Evolutionary conservation across 495 filamentous ascomycete species (phyloP), one percentile per base, ranked within the genome.

Genomic region (Xylaria nigripes): DNA sequence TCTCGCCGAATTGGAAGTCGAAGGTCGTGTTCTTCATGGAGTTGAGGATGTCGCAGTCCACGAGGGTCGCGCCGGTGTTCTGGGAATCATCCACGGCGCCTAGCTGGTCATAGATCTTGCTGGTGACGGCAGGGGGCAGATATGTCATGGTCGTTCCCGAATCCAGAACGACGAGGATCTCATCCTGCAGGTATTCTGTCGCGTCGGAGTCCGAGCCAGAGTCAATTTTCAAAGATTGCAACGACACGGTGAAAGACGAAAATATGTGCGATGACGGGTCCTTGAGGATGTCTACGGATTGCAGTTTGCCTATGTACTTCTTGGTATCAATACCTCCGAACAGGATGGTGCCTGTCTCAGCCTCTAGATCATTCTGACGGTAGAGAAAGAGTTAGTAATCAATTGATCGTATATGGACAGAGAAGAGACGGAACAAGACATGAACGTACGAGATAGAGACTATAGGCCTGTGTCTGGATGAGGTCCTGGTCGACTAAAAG

Each of bases 301-400:
- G 58, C 2, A 98, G 80, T 13, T 73, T 59, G 32, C 90, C 93
- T 38, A 79, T 77, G 68, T 85, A 98, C 67, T 95, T 96, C 50
- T 80, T 79, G 0, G 82, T 87, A 65, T 98, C 86, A 27, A 96
- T 79, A 27, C 92, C 94, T 40, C 93, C 93, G 60, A 98, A 96
- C 27, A 98, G 75, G 51, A 98, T 85, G 27, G 80, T 80, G 16
- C 93, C 93, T 1, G 84, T 81, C 43, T 78, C 80, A 43, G 86
- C 75, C 24, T 82, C 71, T 6, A 74, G 63, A 58, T 78, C 75
- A 65, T 81, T 61, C 64, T 67, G 9, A 34, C 42, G 48, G 19
- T 19, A 40, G 48, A 40, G 16, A 18, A 12, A 27, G 22, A 7
- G 29, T 53, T 15, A 51, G 42, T 40, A 46, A 34, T 4, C 6